These are phyloP conservation scores for Ocimum tenuiflorum DNA, from an alignment of 257 asterid genomes.

Conservation along the genomic window DNA sequence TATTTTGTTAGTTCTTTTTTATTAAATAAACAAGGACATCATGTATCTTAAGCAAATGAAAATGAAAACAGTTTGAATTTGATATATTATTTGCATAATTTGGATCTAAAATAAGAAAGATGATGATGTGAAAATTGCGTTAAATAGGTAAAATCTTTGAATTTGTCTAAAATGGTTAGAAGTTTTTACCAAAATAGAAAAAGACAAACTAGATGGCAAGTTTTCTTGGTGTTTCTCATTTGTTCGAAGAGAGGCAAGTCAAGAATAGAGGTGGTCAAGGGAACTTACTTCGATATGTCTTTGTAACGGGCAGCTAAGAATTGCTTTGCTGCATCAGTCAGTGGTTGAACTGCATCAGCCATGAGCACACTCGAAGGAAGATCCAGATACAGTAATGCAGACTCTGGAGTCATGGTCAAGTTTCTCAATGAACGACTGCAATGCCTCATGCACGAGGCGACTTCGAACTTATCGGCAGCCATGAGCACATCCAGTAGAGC, in stretches of 20 bases:
- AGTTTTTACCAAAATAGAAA: too few species aligned
- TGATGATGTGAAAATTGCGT: too few species aligned
- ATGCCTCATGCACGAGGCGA: slow-evolving; percentile 93
- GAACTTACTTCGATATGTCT: slow-evolving; percentile 68
- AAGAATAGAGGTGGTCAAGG: background rate
- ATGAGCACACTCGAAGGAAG: slow-evolving; percentile 80
- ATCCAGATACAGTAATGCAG: slow-evolving; percentile 79
- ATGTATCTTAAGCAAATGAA: too few species aligned
- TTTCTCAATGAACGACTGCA: slow-evolving; percentile 76
- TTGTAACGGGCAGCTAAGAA: slow-evolving; percentile 69
- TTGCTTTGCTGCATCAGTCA: slow-evolving; percentile 85
- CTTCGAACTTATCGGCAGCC: slow-evolving; percentile 99
- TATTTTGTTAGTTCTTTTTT: too few species aligned
- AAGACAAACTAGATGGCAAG: background rate
- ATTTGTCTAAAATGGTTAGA: too few species aligned
- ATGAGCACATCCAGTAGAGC: slow-evolving; percentile 77
- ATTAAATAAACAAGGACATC: too few species aligned
- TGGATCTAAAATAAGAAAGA: too few species aligned
- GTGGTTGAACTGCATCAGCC: slow-evolving; percentile 96
- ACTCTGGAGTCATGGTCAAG: slow-evolving; percentile 83
- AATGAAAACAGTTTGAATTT: too few species aligned
- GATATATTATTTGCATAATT: too few species aligned
- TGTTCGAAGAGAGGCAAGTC: background rate
- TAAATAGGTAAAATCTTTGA: too few species aligned
- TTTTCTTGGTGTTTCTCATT: background rate